Evolutionary conservation across 2,329 filamentous ascomycete species (phyloP), one percentile per base, ranked within the genome.

Genomic region (Exserohilum rostratum): DNA sequence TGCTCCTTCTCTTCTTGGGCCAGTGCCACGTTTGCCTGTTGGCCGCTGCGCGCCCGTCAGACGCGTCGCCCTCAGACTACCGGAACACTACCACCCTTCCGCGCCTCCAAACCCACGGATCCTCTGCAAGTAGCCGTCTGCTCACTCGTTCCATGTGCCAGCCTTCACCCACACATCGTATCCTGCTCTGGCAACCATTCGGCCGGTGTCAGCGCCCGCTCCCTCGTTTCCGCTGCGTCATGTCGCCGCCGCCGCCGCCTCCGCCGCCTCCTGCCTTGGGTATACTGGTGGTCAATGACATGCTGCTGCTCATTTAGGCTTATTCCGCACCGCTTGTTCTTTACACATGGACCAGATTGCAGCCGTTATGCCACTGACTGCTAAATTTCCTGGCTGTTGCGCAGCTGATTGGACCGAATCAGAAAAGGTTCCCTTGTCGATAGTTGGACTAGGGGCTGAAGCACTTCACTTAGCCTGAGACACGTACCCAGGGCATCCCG

Each of bases 31-130:
- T 55, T 58, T 51, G 57, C 58, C 52, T 59, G 55, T 55, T 44
- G 50, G 50, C 53, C 39, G 38, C 38, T 27, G 38, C 33, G 17
- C 20, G 44, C 40, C n/a, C 60, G 49, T 64, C 60, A 65, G 55
- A 68, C 65, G 54, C 53, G 66, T 66, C 59, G 61, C 65, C 62
- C 60, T 58, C 22, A 25, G 30, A 6, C 29, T 30, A 55, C 54
- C 59, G 61, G 61, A 69, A 72, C 62, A 55, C 62, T 69, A 63
- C 68, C 71, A 65, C 65, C 67, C 68, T 64, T 63, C 67, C 65
- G 68, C 66, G 46, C 58, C 50, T 57, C 66, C 66, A 69, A 53
- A 56, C 53, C 58, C 66, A 65, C 62, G 66, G 66, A 65, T 58
- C 55, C 60, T 25, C 22, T 67, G 68, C 60, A 69, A 10, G 29